Evolutionary conservation across 31 red algal species (phyloP), one percentile per base, ranked within the genome.

Genomic region (Porphyra umbilicalis): DNA sequence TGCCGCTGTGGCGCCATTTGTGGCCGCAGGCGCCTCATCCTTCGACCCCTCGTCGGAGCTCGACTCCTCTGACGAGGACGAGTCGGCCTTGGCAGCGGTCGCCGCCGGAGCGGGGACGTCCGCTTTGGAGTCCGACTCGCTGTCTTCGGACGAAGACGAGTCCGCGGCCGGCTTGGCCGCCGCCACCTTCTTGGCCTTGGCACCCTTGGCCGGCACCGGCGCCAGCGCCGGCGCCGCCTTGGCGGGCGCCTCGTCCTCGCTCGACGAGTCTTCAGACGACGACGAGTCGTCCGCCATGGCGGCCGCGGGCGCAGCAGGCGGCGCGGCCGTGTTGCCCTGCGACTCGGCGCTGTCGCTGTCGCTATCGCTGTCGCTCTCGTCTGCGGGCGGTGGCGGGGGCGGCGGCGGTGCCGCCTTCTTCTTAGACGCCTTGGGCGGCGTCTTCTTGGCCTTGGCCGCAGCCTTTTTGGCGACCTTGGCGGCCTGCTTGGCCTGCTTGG

Each of bases 181-280:
- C 8, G 86, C 83, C 33, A 78, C 82, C 29, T 81, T 80, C 10
- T 38, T 80, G 33, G 32, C 32, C 76, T 89, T 85, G 9, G 83
- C 91, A 16, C 86, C 80, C 46, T 81, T 88, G 87, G 89, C 89
- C 34, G 86, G 89, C 1, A 76, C 68, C 33, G 79, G 81, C 29
- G 67, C 76, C 33, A 87, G 34, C 2, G 57, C 57, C 38, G 38
- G 38, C 38, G 38, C 38, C 6, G 38, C 38, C 38, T 68, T 75
- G 75, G 38, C 38, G 6, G 57, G 57, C 25, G 57, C 57, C 57
- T 71, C 57, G 57, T 29, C 57, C 57, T 71, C 57, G 8, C 57
- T 71, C 57, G 57, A 71, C 6, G 57, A 71, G 25, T 18, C 10
- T 18, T n/a, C 57, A 13, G 57, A 71, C 57, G 57, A 71, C 25